Evolutionary conservation across 257 asterid species (phyloP).

Genomic region (Marsdenia floribunda): DNA sequence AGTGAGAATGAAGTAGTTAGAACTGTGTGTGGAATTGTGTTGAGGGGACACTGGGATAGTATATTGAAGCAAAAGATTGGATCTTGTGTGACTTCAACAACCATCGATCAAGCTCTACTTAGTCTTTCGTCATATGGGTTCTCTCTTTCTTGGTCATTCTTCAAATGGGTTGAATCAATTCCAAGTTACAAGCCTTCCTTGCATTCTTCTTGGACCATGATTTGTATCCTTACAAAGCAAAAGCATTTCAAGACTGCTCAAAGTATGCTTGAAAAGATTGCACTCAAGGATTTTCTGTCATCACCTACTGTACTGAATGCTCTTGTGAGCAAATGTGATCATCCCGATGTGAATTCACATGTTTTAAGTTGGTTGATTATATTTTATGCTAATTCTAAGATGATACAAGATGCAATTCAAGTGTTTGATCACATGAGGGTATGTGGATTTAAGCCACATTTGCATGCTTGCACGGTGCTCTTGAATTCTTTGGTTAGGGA

Average conservation of each 20-base stretch:
- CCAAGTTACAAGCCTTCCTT: constrained; percentile 66
- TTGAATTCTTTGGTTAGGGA: constrained; percentile 75
- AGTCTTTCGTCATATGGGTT: constrained; percentile 42
- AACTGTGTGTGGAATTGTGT: constrained; percentile 46
- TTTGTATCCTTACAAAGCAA: constrained; percentile 60
- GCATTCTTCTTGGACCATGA: constrained; percentile 76
- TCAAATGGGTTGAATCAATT: constrained; percentile 73
- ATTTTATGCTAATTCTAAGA: constrained; percentile 62
- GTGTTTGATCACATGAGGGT: constrained; percentile 87
- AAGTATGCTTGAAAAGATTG: constrained; percentile 54
- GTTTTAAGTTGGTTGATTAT: constrained; percentile 93
- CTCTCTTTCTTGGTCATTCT: constrained; percentile 58
- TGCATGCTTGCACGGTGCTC: constrained; percentile 79
- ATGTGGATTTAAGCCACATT: constrained; percentile 57
- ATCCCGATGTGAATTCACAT: constrained; percentile 62
- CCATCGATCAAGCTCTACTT: constrained; percentile 43
- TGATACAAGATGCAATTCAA: constrained; percentile 63
- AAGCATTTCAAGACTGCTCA: constrained; percentile 69
- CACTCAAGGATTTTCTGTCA: constrained; percentile 63
- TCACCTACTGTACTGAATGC: constrained; percentile 82
- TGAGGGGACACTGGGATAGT: constrained; percentile 67
- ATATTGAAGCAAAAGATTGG: constrained; percentile 66
- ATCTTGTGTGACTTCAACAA: constrained; percentile 52
- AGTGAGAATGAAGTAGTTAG: constrained; percentile 42
- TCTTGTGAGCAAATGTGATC: constrained; percentile 34